Conservation (phyloP, 495 filamentous ascomycete species). For the Penicillium goetzii region DNA sequence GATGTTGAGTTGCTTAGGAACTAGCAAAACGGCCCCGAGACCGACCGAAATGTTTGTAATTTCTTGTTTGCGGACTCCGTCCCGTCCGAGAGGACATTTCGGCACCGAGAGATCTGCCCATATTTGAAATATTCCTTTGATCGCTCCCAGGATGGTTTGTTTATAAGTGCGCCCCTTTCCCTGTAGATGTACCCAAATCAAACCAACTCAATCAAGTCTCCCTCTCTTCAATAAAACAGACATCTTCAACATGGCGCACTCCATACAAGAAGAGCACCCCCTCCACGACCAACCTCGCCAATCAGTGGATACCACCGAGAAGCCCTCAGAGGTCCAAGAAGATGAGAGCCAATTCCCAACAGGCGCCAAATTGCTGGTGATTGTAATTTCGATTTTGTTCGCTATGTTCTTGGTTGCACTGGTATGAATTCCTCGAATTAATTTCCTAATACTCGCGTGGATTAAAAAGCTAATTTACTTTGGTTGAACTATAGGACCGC, state of each 20-base stretch:
- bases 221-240: not conserved
- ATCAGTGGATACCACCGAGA: not conserved
- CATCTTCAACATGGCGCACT: not conserved
- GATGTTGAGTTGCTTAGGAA: no score
- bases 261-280: not conserved
- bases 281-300: conserved; percentile 1
- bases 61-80: no score
- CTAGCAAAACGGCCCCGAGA: no score
- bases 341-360: not conserved
- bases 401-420: conserved; percentile 16
- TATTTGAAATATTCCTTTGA: not conserved
- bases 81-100: not conserved
- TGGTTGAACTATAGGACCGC: conserved; percentile 42
- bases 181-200: not conserved
- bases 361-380: not conserved
- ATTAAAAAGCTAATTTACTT: not conserved
- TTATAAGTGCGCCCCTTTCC: not conserved
- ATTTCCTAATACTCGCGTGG: not conserved
- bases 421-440: not conserved
- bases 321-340: conserved; percentile 1
- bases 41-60: no score
- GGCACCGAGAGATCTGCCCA: not conserved
- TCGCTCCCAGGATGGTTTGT: not conserved
- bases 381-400: conserved; percentile 1
- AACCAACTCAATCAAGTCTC: not conserved